Evolutionary conservation across 352 stramenopile species (phyloP).

Genomic region (Pythium aristosporum): DNA sequence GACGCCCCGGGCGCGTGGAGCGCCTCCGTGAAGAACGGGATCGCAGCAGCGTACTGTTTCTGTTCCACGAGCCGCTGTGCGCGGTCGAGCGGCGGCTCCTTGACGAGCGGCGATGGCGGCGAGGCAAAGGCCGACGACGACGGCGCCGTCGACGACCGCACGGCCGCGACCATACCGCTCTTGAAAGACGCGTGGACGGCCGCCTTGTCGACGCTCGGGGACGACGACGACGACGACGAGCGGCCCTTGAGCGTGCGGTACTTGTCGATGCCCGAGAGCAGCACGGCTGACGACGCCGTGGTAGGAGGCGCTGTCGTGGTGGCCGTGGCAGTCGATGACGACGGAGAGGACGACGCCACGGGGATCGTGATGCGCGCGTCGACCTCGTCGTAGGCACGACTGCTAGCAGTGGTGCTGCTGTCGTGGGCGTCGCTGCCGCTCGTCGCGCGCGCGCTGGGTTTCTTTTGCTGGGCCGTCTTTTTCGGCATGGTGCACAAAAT

Average conservation of each 20-base stretch:
- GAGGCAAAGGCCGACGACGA: neutral
- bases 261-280: slow-evolving; percentile 64
- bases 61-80: slow-evolving; percentile 48
- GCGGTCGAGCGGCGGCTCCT: slow-evolving; percentile 32
- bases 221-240: neutral
- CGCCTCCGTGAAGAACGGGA: slow-evolving; percentile 58
- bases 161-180: slow-evolving; percentile 27
- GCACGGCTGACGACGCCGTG: slow-evolving; percentile 22
- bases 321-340: slow-evolving; percentile 21
- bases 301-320: neutral
- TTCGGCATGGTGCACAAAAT: slow-evolving; percentile 10
- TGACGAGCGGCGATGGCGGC: neutral
- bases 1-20: slow-evolving; percentile 31
- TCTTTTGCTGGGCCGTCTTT: slow-evolving; percentile 15
- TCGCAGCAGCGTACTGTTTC: slow-evolving; percentile 56
- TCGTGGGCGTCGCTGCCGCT: slow-evolving; percentile 23
- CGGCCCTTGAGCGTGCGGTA: slow-evolving; percentile 51
- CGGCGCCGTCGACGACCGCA: slow-evolving; percentile 13
- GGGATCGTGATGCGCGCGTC: slow-evolving; percentile 75
- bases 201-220: slow-evolving; percentile 9
- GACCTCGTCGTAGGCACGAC: slow-evolving; percentile 45
- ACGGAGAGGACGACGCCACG: slow-evolving; percentile 17
- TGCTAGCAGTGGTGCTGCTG: neutral
- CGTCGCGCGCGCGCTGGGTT: neutral
- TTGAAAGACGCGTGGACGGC: slow-evolving; percentile 26